phyloP scores from a whole-genome alignment of 805 yeast species.

The Saccharomyces mikatae region DNA sequence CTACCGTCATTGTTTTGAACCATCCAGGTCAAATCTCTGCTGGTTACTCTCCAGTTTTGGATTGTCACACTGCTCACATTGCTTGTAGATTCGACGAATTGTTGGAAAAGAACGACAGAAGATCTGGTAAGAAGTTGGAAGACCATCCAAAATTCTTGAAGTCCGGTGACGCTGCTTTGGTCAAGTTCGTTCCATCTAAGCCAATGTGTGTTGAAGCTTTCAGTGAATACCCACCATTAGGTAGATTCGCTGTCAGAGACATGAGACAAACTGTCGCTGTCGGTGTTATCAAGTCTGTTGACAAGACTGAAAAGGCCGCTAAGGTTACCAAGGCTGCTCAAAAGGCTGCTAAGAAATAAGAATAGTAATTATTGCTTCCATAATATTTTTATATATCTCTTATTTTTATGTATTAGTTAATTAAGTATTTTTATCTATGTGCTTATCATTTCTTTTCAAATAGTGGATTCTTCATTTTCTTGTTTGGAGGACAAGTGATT shows the following conservation, averaged over 20 bases:
- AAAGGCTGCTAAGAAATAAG: slow-evolving; percentile 31
- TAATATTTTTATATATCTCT: slow-evolving; percentile 8
- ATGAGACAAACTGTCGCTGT: slow-evolving; percentile 99
- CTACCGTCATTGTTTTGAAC: slow-evolving; percentile 82
- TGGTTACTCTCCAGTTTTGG: slow-evolving; percentile 87
- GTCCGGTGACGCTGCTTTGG: slow-evolving; percentile 95
- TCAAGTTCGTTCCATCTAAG: slow-evolving; percentile 79
- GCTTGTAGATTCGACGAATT: slow-evolving; percentile 81
- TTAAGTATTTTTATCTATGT: slow-evolving; percentile 7
- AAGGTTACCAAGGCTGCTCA: slow-evolving; percentile 94
- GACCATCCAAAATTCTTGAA: slow-evolving; percentile 87
- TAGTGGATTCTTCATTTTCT: background rate
- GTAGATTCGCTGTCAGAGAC: slow-evolving; percentile 98
- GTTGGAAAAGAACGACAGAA: slow-evolving; percentile 79
- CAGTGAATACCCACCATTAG: slow-evolving; percentile 92
- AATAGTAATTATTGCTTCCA: slow-evolving; percentile 7
- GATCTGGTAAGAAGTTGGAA: slow-evolving; percentile 87
- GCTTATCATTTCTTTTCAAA: slow-evolving; percentile 2
- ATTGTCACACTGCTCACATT: slow-evolving; percentile 90
- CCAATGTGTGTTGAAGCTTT: slow-evolving; percentile 93
- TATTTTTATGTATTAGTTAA: slow-evolving; percentile 12
- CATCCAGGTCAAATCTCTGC: slow-evolving; percentile 88
- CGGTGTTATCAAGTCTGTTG: slow-evolving; percentile 96
- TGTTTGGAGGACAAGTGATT: background rate
- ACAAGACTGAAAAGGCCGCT: slow-evolving; percentile 77